phyloP scores from a whole-genome alignment of 2,329 filamentous ascomycete species.

The Tolypocladium cylindrosporum region DNA sequence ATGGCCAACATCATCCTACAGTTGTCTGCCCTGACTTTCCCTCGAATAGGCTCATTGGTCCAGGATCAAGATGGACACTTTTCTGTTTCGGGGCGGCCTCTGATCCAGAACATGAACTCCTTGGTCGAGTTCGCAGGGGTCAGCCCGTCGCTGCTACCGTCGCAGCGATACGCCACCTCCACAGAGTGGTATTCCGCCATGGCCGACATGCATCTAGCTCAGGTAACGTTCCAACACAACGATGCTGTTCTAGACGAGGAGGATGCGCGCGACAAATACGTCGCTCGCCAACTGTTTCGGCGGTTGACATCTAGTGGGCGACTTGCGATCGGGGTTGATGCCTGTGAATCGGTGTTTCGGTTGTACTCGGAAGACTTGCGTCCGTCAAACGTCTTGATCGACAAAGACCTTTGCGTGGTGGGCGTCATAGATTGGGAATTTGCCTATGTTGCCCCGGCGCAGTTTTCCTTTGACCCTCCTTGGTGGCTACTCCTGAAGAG shows the following conservation, averaged over 20 bases:
- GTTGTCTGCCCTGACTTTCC: conserved; percentile 22
- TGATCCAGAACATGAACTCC: conserved; percentile 30
- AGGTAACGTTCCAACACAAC: conserved; percentile 27
- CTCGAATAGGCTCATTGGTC: conserved; percentile 26
- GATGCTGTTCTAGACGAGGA: conserved; percentile 20
- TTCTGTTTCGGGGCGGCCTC: conserved; percentile 19
- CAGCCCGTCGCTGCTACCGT: conserved; percentile 13
- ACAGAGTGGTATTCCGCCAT: conserved; percentile 22
- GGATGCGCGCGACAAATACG: conserved; percentile 20
- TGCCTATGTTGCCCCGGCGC: conserved; percentile 19
- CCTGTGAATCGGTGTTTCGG: conserved; percentile 3
- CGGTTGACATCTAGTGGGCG: conserved; percentile 11
- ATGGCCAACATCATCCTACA: conserved; percentile 31
- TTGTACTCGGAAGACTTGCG: conserved; percentile 16
- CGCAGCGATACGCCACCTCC: conserved; percentile 15
- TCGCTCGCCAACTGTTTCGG: conserved; percentile 22
- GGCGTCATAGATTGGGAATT: conserved; percentile 33
- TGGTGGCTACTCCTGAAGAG: conserved; percentile 27
- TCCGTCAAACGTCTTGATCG: conserved; percentile 21
- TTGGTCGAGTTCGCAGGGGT: conserved; percentile 13
- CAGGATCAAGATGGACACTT: conserved; percentile 13
- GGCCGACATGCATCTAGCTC: conserved; percentile 24
- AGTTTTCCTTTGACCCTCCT: conserved; percentile 25
- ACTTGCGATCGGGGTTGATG: conserved; percentile 1
- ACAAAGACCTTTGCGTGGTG: conserved; percentile 15